Evolutionary conservation across 2,329 filamentous ascomycete species (phyloP).

Genomic region (Malbranchea cinnamomea): DNA sequence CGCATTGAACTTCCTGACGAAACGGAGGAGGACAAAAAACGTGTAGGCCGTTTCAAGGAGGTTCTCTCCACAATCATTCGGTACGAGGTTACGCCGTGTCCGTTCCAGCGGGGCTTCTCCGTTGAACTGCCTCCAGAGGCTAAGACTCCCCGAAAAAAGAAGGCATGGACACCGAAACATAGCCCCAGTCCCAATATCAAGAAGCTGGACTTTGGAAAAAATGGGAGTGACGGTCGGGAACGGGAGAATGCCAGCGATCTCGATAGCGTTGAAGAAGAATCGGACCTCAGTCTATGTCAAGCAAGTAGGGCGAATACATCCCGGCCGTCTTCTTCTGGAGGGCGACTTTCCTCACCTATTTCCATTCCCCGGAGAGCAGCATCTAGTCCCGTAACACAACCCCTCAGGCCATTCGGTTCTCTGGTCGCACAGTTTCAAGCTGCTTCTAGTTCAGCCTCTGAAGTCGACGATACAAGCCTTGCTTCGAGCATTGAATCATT

Average conservation of each 20-base stretch:
- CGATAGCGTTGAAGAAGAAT: neutral
- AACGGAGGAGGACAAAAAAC: slow-evolving; percentile 46
- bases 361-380: slow-evolving; percentile 7
- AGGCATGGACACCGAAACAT: slow-evolving; percentile 50
- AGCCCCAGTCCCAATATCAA: slow-evolving; percentile 2
- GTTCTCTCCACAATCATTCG: slow-evolving; percentile 59
- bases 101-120: slow-evolving; percentile 64
- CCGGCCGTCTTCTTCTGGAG: no score
- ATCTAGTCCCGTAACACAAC: slow-evolving; percentile 16
- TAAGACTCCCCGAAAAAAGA: slow-evolving; percentile 49
- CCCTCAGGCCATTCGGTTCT: slow-evolving; percentile 20
- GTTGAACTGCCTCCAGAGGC: slow-evolving; percentile 58
- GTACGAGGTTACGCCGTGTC: slow-evolving; percentile 79
- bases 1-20: slow-evolving; percentile 68
- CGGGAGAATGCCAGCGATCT: slow-evolving; percentile 1
- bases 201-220: neutral
- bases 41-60: slow-evolving; percentile 51
- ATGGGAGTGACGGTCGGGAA: slow-evolving; percentile 3
- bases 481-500: slow-evolving; percentile 30
- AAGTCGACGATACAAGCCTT: slow-evolving; percentile 16
- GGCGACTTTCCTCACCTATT: slow-evolving; percentile 8
- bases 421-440: slow-evolving; percentile 26
- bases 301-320: neutral
- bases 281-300: slow-evolving; percentile 7
- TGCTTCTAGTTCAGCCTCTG: slow-evolving; percentile 14